Evolutionary conservation across 495 filamentous ascomycete species (phyloP), one percentile per base, ranked within the genome.

Genomic region (Penicillium argentinense): DNA sequence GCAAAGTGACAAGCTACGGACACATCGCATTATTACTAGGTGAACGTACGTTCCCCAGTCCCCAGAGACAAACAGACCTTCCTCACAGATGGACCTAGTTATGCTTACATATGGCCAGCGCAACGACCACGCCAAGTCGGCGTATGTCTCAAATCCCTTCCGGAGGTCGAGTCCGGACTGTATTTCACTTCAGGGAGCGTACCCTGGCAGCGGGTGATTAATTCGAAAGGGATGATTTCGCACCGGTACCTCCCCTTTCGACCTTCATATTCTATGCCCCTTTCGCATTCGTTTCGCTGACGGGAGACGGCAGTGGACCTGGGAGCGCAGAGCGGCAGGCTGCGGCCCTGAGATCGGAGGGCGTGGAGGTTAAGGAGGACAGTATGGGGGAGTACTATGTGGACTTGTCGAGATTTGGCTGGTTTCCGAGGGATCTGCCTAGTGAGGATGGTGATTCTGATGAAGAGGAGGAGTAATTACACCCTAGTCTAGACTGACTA

Each of bases 121-220:
- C 75, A 85, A 63, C 74, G 84, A 7, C 80, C 83, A 5, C 81
- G 89, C 21, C 91, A 97, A 68, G 91, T 97, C 22, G 91, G 92
- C 19, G 72, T 91, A 21, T 89, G 84, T 57, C 80, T 97, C 1
- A 96, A 96, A 60, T 84, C 93, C 54, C 83, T 97, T 12, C 80
- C 92, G 3, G 57, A 66, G 1, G 54, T 67, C 18, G 61, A 67
- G 7, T 56, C 56, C 2, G 56, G 60, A 4, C 49, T 68, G 23
- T 60, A 72, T 42, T 95, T 84, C 66, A 79, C 96, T 57, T 69
- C 76, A 45, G 74, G 66, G 13, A 96, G 88, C 54, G 91, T 96
- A 9, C 92, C 91, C 3, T 97, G 92, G 92, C 92, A 97, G 71
- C 75, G 92, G 36, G 89, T 97, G 9, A 86, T 97, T 50, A 95